phyloP scores from a whole-genome alignment of 371 early-diverging fungal genomes.

The Mortierella sp. region DNA sequence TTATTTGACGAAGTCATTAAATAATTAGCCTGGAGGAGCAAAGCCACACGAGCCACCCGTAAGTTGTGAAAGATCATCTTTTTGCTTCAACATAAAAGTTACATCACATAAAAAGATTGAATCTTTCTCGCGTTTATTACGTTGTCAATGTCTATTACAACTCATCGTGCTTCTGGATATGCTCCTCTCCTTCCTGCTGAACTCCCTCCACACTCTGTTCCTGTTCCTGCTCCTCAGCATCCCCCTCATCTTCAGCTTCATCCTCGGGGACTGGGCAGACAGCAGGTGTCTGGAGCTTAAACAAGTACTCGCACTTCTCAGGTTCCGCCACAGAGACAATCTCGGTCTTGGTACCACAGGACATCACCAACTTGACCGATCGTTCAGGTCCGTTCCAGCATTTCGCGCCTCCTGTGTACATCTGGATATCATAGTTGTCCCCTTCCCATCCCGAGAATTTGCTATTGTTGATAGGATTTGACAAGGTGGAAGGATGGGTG shows the following conservation, averaged over 20 bases:
- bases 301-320: constrained; percentile 93
- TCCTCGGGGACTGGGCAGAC: constrained; percentile 68
- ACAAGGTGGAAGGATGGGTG: neutral
- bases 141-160: neutral
- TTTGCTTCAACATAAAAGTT: too few relatives aligned
- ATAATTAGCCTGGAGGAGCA: too few relatives aligned
- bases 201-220: neutral
- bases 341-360: constrained; percentile 80
- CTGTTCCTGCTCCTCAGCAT: neutral
- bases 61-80: too few relatives aligned
- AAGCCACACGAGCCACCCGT: too few relatives aligned
- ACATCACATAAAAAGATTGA: too few relatives aligned
- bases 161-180: constrained; percentile 1
- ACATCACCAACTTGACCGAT: constrained; percentile 66
- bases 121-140: too few relatives aligned
- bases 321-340: constrained; percentile 87
- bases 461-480: constrained; percentile 7
- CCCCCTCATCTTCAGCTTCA: neutral
- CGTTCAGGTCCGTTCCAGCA: constrained; percentile 97
- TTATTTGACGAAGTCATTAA: too few relatives aligned
- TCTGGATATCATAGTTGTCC: constrained; percentile 66
- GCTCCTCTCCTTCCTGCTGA: neutral
- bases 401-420: constrained; percentile 78
- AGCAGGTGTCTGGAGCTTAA: constrained; percentile 80
- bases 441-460: constrained; percentile 53